These are phyloP conservation scores for Asterophora lycoperdoides DNA, from an alignment of 768 basidiomycete species.

Conservation along the genomic window DNA sequence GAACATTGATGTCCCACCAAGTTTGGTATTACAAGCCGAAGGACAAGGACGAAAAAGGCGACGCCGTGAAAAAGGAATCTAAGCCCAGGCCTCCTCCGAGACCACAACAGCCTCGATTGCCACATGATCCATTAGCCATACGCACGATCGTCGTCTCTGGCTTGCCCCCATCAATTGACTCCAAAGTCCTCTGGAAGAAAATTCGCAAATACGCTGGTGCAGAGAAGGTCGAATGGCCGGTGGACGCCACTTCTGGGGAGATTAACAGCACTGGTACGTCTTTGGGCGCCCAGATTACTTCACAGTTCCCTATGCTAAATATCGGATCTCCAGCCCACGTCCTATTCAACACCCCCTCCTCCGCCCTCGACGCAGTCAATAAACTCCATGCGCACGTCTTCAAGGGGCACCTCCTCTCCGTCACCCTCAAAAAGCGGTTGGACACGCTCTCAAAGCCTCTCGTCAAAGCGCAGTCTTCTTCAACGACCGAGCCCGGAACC, in stretches of 20 bases:
- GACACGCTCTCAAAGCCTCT: conserved; percentile 57
- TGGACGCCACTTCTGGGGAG: conserved; percentile 41
- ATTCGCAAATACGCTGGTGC: conserved; percentile 76
- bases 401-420: conserved; percentile 84
- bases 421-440: conserved; percentile 80
- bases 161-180: conserved; percentile 57
- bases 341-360: conserved; percentile 61
- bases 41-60: conserved; percentile 34
- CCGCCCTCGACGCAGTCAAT: conserved; percentile 65
- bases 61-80: conserved; percentile 32
- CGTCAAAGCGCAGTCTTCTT: conserved; percentile 20
- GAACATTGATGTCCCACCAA: conserved; percentile 1
- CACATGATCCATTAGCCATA: conserved; percentile 76
- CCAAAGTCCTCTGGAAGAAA: conserved; percentile 80
- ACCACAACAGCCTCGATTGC: conserved; percentile 28
- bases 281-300: neutral
- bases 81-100: conserved; percentile 35
- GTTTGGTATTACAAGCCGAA: conserved; percentile 36
- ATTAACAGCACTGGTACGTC: conserved; percentile 48
- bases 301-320: neutral
- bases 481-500: conserved; percentile 13
- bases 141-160: conserved; percentile 78
- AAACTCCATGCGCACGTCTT: conserved; percentile 92
- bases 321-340: conserved; percentile 51
- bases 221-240: conserved; percentile 70